These are phyloP conservation scores for Suhomyces bokatorum DNA, from an alignment of 1,139 yeast genomes.

Conservation along the genomic window DNA sequence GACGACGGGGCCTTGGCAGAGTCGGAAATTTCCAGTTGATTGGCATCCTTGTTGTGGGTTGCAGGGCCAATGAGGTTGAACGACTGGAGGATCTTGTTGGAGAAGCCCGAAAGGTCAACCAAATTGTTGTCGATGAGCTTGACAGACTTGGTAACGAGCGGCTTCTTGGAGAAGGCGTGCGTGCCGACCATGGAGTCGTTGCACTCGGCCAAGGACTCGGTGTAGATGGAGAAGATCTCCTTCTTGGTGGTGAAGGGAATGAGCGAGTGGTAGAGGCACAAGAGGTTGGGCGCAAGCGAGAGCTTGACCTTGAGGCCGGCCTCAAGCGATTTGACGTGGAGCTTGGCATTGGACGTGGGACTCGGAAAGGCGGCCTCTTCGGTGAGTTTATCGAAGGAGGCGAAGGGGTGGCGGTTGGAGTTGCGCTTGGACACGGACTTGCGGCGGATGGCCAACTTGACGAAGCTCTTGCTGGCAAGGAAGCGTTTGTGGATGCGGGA, in stretches of 20 bases:
- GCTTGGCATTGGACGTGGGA: conserved; percentile 25
- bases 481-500: conserved; percentile 27
- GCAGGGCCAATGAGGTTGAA: conserved; percentile 20
- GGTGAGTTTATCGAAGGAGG: not conserved
- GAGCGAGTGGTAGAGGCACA: conserved; percentile 44
- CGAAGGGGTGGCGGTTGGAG: conserved; percentile 4
- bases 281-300: conserved; percentile 45
- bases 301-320: conserved; percentile 53
- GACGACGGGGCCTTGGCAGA: conserved; percentile 6
- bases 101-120: conserved; percentile 29
- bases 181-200: conserved; percentile 5
- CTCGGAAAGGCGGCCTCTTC: not conserved
- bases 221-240: conserved; percentile 14
- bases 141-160: conserved; percentile 25
- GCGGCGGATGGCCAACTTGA: conserved; percentile 43
- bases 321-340: conserved; percentile 54
- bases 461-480: conserved; percentile 26
- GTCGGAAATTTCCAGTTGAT: not conserved
- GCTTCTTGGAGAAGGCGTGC: conserved; percentile 17
- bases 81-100: conserved; percentile 35
- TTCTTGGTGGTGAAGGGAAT: conserved; percentile 35
- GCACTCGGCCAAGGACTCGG: conserved; percentile 2
- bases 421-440: conserved; percentile 29
- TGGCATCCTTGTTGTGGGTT: conserved; percentile 5
- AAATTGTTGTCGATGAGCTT: conserved; percentile 40